A percentile compares a stretch with the other conserved stretches of the same genome.
phyloP scores from a whole-genome alignment of 306 rosid genomes.

The Dryas octopetala region DNA sequence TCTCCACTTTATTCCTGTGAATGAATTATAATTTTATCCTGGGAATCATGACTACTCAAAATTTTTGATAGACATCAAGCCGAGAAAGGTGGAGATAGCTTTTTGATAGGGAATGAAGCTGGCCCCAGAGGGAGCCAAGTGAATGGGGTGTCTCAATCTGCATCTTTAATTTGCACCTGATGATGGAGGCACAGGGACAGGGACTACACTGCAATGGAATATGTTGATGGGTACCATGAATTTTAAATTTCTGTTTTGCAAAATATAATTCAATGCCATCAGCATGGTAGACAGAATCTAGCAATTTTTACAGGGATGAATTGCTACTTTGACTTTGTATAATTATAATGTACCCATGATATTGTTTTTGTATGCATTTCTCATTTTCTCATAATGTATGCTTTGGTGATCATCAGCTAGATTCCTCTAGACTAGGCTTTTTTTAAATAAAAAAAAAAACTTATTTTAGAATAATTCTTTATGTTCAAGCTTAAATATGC shows the following conservation, averaged over 20 bases:
- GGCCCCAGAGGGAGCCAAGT: conserved; percentile 29
- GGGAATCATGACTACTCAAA: background rate
- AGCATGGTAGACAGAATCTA: conserved; percentile 37
- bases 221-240: conserved; percentile 1
- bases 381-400: background rate
- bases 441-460: too few relatives aligned
- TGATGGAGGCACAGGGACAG: conserved; percentile 11
- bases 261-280: background rate
- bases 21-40: background rate
- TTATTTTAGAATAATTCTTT: too few relatives aligned
- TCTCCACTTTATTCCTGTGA: background rate
- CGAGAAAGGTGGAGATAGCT: background rate
- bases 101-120: conserved; percentile 16
- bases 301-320: conserved; percentile 10
- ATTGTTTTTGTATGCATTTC: background rate
- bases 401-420: background rate
- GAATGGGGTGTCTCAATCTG: background rate
- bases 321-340: conserved; percentile 13
- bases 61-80: background rate
- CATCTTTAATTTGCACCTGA: background rate
- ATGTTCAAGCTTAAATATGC: too few relatives aligned
- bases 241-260: background rate
- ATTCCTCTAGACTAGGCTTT: background rate
- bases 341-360: background rate
- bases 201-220: background rate